Percentiles rank a stretch among this genome's conserved stretches.
Evolutionary conservation across 805 yeast species (phyloP).

Genomic region (Huiozyma sinensis): DNA sequence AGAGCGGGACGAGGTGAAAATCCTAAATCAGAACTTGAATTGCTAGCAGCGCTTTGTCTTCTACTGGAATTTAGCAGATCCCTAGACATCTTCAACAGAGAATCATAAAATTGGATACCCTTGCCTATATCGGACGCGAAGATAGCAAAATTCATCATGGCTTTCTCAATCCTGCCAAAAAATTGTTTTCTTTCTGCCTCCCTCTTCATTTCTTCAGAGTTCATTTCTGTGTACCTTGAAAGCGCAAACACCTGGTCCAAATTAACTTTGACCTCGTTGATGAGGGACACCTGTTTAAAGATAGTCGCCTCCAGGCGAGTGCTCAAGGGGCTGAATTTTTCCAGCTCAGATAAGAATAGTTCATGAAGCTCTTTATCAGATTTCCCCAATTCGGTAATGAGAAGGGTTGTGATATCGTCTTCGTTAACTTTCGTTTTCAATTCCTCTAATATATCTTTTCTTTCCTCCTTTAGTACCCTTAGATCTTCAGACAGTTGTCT

Average conservation of each 20-base stretch:
- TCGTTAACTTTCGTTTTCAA: slow-evolving; percentile 60
- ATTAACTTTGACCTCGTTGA: slow-evolving; percentile 35
- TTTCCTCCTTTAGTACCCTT: slow-evolving; percentile 51
- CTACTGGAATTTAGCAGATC: slow-evolving; percentile 10
- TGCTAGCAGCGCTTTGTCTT: background rate
- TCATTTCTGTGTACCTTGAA: slow-evolving; percentile 35
- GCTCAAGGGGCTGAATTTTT: slow-evolving; percentile 62
- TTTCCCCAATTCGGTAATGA: slow-evolving; percentile 53
- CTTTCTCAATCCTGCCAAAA: slow-evolving; percentile 35
- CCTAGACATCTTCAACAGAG: slow-evolving; percentile 26
- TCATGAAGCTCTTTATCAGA: slow-evolving; percentile 47
- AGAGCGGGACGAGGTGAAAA: slow-evolving; percentile 2
- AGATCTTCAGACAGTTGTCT: slow-evolving; percentile 53
- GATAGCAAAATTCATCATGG: slow-evolving; percentile 48
- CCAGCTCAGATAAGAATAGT: slow-evolving; percentile 60
- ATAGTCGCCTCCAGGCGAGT: slow-evolving; percentile 57
- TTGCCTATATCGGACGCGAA: slow-evolving; percentile 48
- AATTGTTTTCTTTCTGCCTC: slow-evolving; percentile 27
- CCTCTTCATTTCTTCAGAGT: slow-evolving; percentile 28
- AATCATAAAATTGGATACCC: slow-evolving; percentile 55
- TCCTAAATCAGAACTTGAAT: background rate
- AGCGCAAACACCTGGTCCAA: slow-evolving; percentile 39
- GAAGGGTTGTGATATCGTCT: slow-evolving; percentile 74
- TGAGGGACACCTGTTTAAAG: slow-evolving; percentile 47
- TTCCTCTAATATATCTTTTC: slow-evolving; percentile 47